These are phyloP conservation scores for Torulaspora microellipsoides DNA, from an alignment of 805 yeast species.

Conservation along the genomic window DNA sequence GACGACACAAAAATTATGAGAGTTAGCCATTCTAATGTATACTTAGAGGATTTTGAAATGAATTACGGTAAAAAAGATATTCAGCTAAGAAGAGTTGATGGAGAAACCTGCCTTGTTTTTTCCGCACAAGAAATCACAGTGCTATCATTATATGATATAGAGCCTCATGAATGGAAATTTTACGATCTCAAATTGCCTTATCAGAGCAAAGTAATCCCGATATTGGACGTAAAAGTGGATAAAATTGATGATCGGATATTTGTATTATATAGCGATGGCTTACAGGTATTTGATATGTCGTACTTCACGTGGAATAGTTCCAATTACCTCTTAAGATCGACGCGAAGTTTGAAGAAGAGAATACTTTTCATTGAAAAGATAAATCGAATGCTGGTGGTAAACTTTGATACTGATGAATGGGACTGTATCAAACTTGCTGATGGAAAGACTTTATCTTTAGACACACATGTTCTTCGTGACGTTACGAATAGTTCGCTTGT, in stretches of 20 bases:
- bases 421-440: conserved; percentile 27
- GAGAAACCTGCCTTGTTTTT: conserved; percentile 7
- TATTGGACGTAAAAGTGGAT: conserved; percentile 18
- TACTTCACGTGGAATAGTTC: conserved; percentile 22
- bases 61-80: conserved; percentile 8
- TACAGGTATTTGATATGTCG: conserved; percentile 19
- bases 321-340: conserved; percentile 23
- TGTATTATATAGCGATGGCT: conserved; percentile 22
- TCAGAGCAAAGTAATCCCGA: conserved; percentile 14
- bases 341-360: conserved; percentile 23
- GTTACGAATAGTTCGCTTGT: conserved; percentile 2
- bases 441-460: conserved; percentile 23
- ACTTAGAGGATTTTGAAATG: background rate
- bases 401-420: conserved; percentile 22
- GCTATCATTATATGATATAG: background rate
- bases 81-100: conserved; percentile 10
- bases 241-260: conserved; percentile 10
- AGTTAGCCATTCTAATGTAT: conserved; percentile 1
- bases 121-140: conserved; percentile 11
- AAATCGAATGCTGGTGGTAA: conserved; percentile 27
- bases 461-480: conserved; percentile 12
- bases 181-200: conserved; percentile 21
- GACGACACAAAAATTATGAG: conserved; percentile 1
- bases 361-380: conserved; percentile 20
- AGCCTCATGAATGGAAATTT: background rate